A percentile compares a stretch with the other conserved stretches of the same genome.
Conservation (phyloP, 2,329 filamentous ascomycete species). For the Penicillium sp. region DNA sequence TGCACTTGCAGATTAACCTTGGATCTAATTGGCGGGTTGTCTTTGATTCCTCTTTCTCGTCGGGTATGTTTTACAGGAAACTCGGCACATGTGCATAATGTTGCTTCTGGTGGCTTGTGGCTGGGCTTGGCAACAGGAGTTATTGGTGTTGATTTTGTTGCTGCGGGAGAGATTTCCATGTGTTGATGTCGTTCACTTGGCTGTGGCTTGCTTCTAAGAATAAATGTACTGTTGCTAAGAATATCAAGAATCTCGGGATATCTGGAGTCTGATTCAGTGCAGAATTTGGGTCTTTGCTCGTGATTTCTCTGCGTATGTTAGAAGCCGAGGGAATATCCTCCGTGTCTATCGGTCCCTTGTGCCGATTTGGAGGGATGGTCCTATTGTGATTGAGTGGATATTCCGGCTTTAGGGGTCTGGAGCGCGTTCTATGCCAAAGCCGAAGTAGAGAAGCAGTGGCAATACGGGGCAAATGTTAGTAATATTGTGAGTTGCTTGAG, state of each 20-base stretch:
- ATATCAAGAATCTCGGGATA: background rate
- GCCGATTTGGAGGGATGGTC: too few species aligned
- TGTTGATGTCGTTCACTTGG: background rate
- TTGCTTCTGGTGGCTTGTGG: constrained; percentile 3
- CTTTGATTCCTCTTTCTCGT: background rate
- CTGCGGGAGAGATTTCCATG: background rate
- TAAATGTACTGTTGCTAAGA: background rate
- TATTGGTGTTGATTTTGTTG: background rate
- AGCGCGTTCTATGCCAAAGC: too few species aligned
- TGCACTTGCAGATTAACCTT: background rate
- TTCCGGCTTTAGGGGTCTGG: too few species aligned
- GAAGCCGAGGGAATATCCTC: too few species aligned
- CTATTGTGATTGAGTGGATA: too few species aligned
- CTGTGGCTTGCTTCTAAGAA: constrained; percentile 5
- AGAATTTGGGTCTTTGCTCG: background rate
- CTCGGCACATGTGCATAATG: background rate
- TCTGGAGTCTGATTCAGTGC: background rate
- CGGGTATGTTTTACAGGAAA: background rate
- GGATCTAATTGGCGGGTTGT: background rate
- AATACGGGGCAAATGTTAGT: background rate
- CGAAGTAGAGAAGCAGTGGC: too few species aligned
- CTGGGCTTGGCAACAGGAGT: constrained; percentile 3
- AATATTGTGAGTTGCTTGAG: background rate
- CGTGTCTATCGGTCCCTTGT: too few species aligned
- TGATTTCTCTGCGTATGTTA: background rate